These are phyloP conservation scores for Plasmodium coatneyi DNA, from an alignment of 169 alveolate genomes.

Conservation along the genomic window DNA sequence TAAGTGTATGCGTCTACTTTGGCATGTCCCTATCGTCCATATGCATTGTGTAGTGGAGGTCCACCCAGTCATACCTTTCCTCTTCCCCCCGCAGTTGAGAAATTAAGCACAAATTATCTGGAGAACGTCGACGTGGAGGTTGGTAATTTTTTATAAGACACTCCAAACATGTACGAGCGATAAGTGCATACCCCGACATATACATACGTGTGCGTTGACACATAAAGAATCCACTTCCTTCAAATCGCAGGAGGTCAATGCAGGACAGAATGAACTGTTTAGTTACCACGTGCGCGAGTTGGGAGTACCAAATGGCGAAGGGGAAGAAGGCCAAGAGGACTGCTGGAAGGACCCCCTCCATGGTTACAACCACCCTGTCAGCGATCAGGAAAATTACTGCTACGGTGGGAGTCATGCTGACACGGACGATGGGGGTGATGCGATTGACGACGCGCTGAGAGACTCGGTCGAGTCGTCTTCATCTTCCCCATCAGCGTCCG, in stretches of 20 bases:
- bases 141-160: neutral
- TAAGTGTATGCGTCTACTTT: neutral
- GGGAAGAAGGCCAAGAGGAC: neutral
- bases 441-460: neutral
- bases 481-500: neutral
- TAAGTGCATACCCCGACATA: neutral
- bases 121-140: constrained; percentile 24
- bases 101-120: constrained; percentile 45
- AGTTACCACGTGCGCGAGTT: neutral
- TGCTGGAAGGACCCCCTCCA: neutral
- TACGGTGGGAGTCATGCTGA: neutral
- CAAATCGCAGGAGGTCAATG: neutral
- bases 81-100: constrained; percentile 25
- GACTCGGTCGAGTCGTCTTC: neutral
- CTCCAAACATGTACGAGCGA: neutral
- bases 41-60: neutral
- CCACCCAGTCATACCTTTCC: neutral
- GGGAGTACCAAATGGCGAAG: neutral
- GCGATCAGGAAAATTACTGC: neutral
- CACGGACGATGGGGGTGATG: neutral
- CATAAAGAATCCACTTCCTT: neutral
- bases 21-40: neutral
- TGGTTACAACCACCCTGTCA: neutral
- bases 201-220: no score
- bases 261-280: neutral